Base-by-base conservation (phyloP, 2,329 filamentous ascomycete species). In the Curvularia verruculosa region DNA sequence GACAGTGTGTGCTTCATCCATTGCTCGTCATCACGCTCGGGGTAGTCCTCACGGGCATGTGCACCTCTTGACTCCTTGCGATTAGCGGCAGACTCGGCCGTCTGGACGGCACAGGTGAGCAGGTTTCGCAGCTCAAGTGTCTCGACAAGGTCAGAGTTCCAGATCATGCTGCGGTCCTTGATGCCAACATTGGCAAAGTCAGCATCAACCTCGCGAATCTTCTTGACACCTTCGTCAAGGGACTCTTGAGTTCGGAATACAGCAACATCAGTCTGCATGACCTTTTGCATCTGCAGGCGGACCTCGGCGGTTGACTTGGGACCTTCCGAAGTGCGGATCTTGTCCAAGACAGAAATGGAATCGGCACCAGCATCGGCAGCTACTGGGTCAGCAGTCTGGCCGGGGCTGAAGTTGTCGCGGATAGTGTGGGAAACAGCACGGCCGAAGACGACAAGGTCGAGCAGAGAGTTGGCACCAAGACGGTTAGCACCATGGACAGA, bases 1-100 rank as follows among this genome's bases (percentile, higher is more conserved):
- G 89, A 92, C 60, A 99, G 86, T 44, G 92, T 96, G 86, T 99
- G 95, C 89, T 98, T 98, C 94, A 97, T 97, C 94, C 94, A 98
- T 79, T 96, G 89, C 79, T 88, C 84, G 76, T 99, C 95, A 75
- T 98, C 91, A 83, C 95, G 89, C 18, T 98, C 93, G 56, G 94
- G 94, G 85, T 79, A 98, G 77, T 99, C 95, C 83, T 99, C 95
- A 67, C 95, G 90, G 66, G 95, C 95, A 80, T 99, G 95, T 23
- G 95, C 95, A 77, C 95, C 95, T 82, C 95, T 91, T 54, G 92
- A 96, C 82, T 99, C 95, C 85, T 96, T 96, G 76, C 95, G 89
- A 82, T 94, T 94, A 57, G 92, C 91, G 62, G 95, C 95, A 29
- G 92, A 86, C 69, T 88, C 86, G 61, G 95, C 95, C 49, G 95